These are phyloP conservation scores for Elongisporangium undulatum DNA, from an alignment of 352 stramenopile species.

Conservation along the genomic window DNA sequence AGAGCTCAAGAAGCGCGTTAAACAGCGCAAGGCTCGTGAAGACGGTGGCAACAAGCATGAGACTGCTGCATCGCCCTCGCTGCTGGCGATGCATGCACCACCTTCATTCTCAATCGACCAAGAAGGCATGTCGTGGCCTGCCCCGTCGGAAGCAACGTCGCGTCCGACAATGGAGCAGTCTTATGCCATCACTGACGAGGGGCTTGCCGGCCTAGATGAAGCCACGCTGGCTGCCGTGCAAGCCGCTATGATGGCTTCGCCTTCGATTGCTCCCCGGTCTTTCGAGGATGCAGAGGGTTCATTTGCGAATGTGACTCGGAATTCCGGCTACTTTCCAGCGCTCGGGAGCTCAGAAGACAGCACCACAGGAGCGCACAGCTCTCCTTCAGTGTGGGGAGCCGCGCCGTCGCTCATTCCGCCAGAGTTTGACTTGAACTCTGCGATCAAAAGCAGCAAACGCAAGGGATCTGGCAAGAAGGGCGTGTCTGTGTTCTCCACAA, in stretches of 20 bases:
- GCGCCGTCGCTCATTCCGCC: constrained; percentile 21
- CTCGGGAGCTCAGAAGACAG: constrained; percentile 17
- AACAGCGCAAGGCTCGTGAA: constrained; percentile 55
- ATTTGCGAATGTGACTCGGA: constrained; percentile 65
- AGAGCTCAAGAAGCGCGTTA: constrained; percentile 77
- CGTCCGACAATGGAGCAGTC: constrained; percentile 1
- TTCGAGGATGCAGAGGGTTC: constrained; percentile 36
- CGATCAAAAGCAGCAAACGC: constrained; percentile 43
- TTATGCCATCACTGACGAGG: background rate
- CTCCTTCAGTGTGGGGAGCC: constrained; percentile 37
- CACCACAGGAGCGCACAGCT: constrained; percentile 8
- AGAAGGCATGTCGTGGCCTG: constrained; percentile 49
- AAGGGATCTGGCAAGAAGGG: constrained; percentile 65
- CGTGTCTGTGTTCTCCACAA: constrained; percentile 66
- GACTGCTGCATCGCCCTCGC: constrained; percentile 24
- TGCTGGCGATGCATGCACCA: constrained; percentile 16
- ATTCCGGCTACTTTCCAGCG: constrained; percentile 70
- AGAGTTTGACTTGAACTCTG: constrained; percentile 21
- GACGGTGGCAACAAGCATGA: constrained; percentile 16
- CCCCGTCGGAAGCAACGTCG: constrained; percentile 43
- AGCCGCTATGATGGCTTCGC: constrained; percentile 7
- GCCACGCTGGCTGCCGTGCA: background rate
- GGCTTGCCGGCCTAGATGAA: constrained; percentile 1
- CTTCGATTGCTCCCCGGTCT: constrained; percentile 5
- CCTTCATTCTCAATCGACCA: constrained; percentile 50